A percentile compares a stretch with the other conserved stretches of the same genome.
These are phyloP conservation scores for Sclerotinia glacialis DNA, from an alignment of 2,329 filamentous ascomycete genomes.

Conservation along the genomic window DNA sequence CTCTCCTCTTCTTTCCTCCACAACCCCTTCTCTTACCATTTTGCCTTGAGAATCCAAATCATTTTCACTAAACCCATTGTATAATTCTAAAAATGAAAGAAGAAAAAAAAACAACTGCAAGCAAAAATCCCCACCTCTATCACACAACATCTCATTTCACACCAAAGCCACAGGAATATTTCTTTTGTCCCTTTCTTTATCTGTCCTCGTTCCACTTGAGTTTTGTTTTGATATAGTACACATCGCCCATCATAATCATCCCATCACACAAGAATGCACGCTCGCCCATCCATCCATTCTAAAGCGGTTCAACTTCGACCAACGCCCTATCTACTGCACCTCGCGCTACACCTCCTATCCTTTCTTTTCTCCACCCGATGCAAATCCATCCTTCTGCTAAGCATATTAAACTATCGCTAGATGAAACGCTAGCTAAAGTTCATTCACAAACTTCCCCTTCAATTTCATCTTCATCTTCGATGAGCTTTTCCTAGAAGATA, in stretches of 20 bases:
- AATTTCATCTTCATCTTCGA: background rate
- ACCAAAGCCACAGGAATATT: background rate
- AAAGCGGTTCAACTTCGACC: background rate
- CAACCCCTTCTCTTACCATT: background rate
- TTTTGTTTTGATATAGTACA: slow-evolving; percentile 1
- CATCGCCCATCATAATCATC: background rate
- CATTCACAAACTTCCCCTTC: background rate
- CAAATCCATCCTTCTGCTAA: background rate
- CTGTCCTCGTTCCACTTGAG: background rate
- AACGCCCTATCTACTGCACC: background rate
- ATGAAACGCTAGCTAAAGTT: slow-evolving; percentile 18
- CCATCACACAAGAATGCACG: background rate
- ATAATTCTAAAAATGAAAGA: background rate
- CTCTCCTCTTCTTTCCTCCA: background rate
- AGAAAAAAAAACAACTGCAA: too few relatives aligned
- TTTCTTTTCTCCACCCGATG: background rate
- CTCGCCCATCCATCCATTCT: background rate
- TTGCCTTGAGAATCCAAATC: background rate
- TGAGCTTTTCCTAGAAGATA: background rate
- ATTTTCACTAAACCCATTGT: background rate
- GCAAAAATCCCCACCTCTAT: background rate
- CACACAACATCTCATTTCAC: background rate
- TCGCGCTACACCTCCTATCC: too few relatives aligned
- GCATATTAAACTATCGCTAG: slow-evolving; percentile 14
- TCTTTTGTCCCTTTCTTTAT: background rate